Evolutionary conservation across 177 flowering plant genomes (phyloP), one percentile per base, ranked within the genome.

Genomic region (Vitis hybrid): DNA sequence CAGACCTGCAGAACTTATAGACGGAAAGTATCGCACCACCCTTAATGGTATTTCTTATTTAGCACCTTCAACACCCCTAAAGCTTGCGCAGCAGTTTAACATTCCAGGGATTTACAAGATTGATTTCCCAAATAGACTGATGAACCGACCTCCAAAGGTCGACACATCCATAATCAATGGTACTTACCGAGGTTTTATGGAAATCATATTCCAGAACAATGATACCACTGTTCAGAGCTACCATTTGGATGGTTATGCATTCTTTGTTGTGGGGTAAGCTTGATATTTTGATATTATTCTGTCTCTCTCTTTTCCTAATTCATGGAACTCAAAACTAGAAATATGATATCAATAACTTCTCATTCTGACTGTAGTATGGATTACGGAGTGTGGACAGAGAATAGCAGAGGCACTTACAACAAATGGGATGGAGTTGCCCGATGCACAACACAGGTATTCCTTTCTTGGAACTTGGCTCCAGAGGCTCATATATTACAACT

Each of bases 391-490:
- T 94, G 98, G 98, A 88, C 96, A 24, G 98, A 92, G 76, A 90
- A 89, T 73, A 94, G 98, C 82, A 79, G 97, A 79, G 75, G 83
- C 78, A 88, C 84, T 56, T 94, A 90, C 79, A 94, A 94, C 87
- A 94, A 94, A 79, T 89, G 97, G 94, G 98, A 94, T 76, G 95
- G 96, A 14, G 97, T 94, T 75, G 95, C 98, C 64, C 95, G 98
- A 33, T 73, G 84, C 79, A 85, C 96, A 11, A 87, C 82, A 63
- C 97, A 94, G 93, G 98, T 90, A 84, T 9, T 56, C 18, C n/a
- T 64, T 11, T 69, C 11, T 55, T 68, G 3, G 49, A 65, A 66
- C 22, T 56, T 47, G 57, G 15, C 20, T 56, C 20, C 31, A 20
- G 5, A 38, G 47, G 47, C 47, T 38, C 47, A 38, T 38, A 38